Conservation (phyloP, 805 yeast genomes). For the Kuraishia ogatae region DNA sequence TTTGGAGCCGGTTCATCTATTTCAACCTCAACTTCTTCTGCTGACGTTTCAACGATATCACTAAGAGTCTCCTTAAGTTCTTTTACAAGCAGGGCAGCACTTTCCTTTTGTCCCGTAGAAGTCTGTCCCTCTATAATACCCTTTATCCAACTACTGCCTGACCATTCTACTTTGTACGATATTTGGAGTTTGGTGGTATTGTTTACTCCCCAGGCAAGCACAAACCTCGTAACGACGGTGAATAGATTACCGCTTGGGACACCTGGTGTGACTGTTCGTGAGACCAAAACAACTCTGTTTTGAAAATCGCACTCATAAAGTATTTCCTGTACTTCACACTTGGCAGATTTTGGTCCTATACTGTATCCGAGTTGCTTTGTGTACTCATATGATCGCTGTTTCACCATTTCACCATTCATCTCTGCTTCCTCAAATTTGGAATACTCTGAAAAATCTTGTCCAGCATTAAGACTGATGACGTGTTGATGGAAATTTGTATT, state of each 20-base stretch:
- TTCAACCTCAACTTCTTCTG: neutral
- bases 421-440: constrained; percentile 28
- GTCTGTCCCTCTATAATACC: constrained; percentile 83
- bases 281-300: constrained; percentile 48
- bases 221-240: constrained; percentile 62
- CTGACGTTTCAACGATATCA: neutral
- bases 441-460: constrained; percentile 33
- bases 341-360: constrained; percentile 90
- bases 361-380: constrained; percentile 69
- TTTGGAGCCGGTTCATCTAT: neutral
- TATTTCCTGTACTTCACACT: constrained; percentile 48
- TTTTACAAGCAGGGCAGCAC: constrained; percentile 22
- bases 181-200: constrained; percentile 52
- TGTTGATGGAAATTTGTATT: constrained; percentile 31
- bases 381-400: constrained; percentile 52
- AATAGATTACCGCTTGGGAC: constrained; percentile 91
- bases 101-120: constrained; percentile 65
- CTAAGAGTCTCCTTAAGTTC: neutral
- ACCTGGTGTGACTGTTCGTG: constrained; percentile 74
- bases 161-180: constrained; percentile 83
- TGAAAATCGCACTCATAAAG: constrained; percentile 47
- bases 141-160: constrained; percentile 87
- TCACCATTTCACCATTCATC: constrained; percentile 19
- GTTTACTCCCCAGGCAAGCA: constrained; percentile 64
- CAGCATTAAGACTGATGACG: constrained; percentile 34